phyloP scores from a whole-genome alignment of 2,329 filamentous ascomycete genomes.

The Cladosporium sp. region DNA sequence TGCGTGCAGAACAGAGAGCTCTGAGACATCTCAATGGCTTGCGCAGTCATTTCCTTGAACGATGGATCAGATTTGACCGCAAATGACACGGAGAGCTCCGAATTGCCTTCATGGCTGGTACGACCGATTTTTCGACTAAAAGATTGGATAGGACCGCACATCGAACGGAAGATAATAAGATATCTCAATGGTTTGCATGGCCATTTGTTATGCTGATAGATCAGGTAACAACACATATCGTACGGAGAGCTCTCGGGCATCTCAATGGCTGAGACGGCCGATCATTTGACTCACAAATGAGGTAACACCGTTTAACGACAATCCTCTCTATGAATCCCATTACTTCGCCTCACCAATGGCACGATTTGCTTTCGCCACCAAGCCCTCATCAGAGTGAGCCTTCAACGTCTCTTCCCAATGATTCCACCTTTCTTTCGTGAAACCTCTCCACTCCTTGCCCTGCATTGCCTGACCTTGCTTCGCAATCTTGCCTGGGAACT shows the following conservation, averaged over 20 bases:
- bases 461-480: constrained; percentile 29
- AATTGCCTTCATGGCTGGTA: not conserved
- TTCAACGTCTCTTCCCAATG: constrained; percentile 25
- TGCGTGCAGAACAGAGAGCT: not conserved
- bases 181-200: not conserved
- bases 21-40: not conserved
- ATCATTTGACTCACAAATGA: not conserved
- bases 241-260: not conserved
- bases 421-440: constrained; percentile 31
- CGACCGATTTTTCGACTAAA: not conserved
- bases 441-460: constrained; percentile 32
- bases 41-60: not conserved
- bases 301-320: not conserved
- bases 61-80: not conserved
- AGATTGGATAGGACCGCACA: not conserved
- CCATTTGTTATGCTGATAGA: not conserved
- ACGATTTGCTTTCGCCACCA: constrained; percentile 11
- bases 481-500: constrained; percentile 34
- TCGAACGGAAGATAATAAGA: not conserved
- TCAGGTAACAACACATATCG: not conserved
- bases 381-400: not conserved
- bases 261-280: not conserved
- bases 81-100: not conserved
- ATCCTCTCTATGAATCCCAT: not conserved
- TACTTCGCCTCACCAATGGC: not conserved